These are phyloP conservation scores for Collybiopsis confluens DNA, from an alignment of 768 basidiomycete species.

Conservation along the genomic window DNA sequence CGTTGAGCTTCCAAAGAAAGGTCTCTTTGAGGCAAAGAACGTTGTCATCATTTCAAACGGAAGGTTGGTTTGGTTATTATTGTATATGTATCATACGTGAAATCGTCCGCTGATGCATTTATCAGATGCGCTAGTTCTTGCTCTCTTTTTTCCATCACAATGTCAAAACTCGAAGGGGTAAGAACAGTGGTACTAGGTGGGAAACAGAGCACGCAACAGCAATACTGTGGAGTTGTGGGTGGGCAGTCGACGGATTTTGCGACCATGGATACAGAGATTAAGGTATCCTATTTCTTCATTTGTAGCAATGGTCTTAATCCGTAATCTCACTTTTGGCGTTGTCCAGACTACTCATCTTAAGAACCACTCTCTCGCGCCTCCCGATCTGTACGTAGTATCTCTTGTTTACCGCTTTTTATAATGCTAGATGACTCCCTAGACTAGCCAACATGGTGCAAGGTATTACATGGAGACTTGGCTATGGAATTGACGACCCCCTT, in stretches of 20 bases:
- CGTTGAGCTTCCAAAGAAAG: slow-evolving; percentile 35
- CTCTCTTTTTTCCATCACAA: slow-evolving; percentile 48
- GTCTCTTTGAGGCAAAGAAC: slow-evolving; percentile 45
- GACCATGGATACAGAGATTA: slow-evolving; percentile 56
- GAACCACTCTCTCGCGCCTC: slow-evolving; percentile 51
- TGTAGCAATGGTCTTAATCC: neutral
- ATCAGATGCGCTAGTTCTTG: slow-evolving; percentile 47
- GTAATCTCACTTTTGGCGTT: neutral
- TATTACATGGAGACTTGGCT: slow-evolving; percentile 60
- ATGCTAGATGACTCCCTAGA: slow-evolving; percentile 21
- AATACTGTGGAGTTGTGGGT: slow-evolving; percentile 62
- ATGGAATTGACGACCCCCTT: slow-evolving; percentile 47
- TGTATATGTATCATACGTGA: neutral
- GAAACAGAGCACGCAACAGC: slow-evolving; percentile 38
- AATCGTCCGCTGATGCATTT: neutral
- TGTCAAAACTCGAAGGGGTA: slow-evolving; percentile 55
- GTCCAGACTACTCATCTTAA: slow-evolving; percentile 48
- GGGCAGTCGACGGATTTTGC: slow-evolving; percentile 57
- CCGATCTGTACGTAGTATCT: slow-evolving; percentile 41
- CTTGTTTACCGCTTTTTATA: slow-evolving; percentile 3
- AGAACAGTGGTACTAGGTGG: slow-evolving; percentile 55
- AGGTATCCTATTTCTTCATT: slow-evolving; percentile 28
- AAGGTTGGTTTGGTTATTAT: slow-evolving; percentile 22
- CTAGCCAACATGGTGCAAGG: slow-evolving; percentile 52
- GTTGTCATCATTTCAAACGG: slow-evolving; percentile 55